Percentiles rank a stretch among this genome's conserved stretches.
Evolutionary conservation across 2,329 filamentous ascomycete species (phyloP).

Genomic region (Colletotrichum tanaceti): DNA sequence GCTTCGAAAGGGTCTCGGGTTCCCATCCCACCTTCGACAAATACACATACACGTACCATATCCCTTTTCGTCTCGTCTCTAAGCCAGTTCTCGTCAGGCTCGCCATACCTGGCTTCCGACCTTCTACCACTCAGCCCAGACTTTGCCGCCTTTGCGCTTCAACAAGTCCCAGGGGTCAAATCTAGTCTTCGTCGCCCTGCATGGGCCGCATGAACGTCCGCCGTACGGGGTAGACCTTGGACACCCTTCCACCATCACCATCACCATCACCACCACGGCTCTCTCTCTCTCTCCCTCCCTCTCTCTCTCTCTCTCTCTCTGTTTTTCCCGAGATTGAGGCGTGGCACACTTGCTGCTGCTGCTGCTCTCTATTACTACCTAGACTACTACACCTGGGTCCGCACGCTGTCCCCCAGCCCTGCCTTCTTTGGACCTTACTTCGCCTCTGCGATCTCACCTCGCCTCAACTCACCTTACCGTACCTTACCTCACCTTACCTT

Average conservation of each 20-base stretch:
- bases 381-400: conserved; percentile 7
- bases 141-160: conserved; percentile 20
- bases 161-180: conserved; percentile 29
- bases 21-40: conserved; percentile 37
- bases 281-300: conserved; percentile 1
- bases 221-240: conserved; percentile 38
- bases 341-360: conserved; percentile 11
- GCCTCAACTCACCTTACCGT: conserved; percentile 21
- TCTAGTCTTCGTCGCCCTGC: conserved; percentile 27
- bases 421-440: not conserved
- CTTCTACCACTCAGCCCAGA: not conserved
- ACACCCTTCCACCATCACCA: not conserved
- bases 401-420: conserved; percentile 13
- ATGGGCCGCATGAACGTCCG: conserved; percentile 39
- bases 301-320: not conserved
- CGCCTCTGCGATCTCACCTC: conserved; percentile 9
- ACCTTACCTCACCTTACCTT: conserved; percentile 33
- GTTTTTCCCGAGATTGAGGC: not conserved
- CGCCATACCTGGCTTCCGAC: conserved; percentile 1
- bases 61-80: conserved; percentile 11
- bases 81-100: conserved; percentile 21
- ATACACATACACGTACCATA: conserved; percentile 29
- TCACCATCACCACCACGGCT: conserved; percentile 4
- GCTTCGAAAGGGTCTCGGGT: conserved; percentile 32
- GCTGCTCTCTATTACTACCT: too few relatives aligned